Evolutionary conservation across 192 early-diverging fungal species (phyloP).

Genomic region (Gonapodya sp.): DNA sequence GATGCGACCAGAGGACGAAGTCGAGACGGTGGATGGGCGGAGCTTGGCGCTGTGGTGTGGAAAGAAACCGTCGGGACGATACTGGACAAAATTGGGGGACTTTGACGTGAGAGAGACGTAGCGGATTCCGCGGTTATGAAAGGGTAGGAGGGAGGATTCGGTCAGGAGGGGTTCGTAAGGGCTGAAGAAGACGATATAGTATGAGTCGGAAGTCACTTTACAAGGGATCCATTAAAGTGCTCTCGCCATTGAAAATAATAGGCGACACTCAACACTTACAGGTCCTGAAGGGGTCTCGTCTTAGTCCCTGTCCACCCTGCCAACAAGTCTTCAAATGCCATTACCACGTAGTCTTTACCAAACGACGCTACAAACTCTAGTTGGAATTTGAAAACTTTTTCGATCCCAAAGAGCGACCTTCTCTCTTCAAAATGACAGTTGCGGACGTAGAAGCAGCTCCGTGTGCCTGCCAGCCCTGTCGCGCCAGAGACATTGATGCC

Average conservation of each 20-base stretch:
- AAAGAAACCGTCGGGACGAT: constrained; percentile 23
- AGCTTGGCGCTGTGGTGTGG: constrained; percentile 15
- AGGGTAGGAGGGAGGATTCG: background rate
- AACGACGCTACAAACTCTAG: constrained; percentile 27
- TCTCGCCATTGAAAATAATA: too few species aligned
- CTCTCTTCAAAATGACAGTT: constrained; percentile 29
- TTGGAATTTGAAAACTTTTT: constrained; percentile 27
- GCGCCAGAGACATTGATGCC: constrained; percentile 22
- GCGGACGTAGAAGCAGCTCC: constrained; percentile 22
- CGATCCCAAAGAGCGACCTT: constrained; percentile 26
- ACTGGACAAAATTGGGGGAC: constrained; percentile 18
- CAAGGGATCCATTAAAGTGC: too few species aligned
- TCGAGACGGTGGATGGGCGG: background rate
- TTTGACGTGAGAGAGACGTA: constrained; percentile 17
- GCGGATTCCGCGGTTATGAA: constrained; percentile 22
- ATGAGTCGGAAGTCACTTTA: too few species aligned
- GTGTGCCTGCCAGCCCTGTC: constrained; percentile 19
- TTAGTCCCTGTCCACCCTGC: constrained; percentile 28
- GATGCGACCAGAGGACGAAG: constrained; percentile 22
- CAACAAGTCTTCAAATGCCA: constrained; percentile 30
- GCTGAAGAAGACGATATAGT: constrained; percentile 9
- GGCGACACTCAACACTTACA: constrained; percentile 17
- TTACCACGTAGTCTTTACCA: constrained; percentile 21
- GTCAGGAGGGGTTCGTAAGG: background rate
- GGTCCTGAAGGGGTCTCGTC: constrained; percentile 16